A percentile compares a stretch with the other conserved stretches of the same genome.
phyloP scores from a whole-genome alignment of 768 basidiomycete genomes.

The Lactifluus volemus region DNA sequence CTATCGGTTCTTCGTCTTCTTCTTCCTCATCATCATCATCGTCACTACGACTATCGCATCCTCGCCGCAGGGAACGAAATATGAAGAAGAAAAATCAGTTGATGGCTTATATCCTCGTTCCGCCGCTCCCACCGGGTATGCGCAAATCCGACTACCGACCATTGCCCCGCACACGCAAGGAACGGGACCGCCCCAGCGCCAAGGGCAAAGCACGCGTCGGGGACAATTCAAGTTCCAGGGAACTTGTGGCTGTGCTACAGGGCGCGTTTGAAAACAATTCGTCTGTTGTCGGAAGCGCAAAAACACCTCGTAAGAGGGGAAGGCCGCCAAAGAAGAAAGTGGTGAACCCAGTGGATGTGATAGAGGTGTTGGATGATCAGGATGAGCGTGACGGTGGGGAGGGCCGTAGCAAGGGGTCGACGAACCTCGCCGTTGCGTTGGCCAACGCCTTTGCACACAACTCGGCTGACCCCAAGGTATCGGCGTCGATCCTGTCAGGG shows the following conservation, averaged over 20 bases:
- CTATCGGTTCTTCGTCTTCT: background rate
- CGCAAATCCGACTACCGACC: background rate
- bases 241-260: background rate
- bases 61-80: background rate
- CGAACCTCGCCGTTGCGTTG: background rate
- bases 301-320: background rate
- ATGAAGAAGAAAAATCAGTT: background rate
- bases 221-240: background rate
- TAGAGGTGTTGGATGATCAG: background rate
- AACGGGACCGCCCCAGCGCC: too few relatives aligned
- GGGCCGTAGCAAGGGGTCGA: background rate
- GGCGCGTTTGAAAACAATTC: slow-evolving; percentile 6
- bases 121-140: background rate
- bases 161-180: background rate
- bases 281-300: background rate
- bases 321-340: background rate
- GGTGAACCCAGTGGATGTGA: background rate
- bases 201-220: background rate
- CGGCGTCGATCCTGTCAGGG: too few relatives aligned
- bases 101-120: slow-evolving; percentile 7
- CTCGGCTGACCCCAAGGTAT: background rate
- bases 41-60: background rate
- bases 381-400: background rate
- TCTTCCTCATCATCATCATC: background rate
- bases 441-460: slow-evolving; percentile 1